Percentiles rank a stretch among this genome's conserved stretches.
These are phyloP conservation scores for Aspergillus coremiiformis DNA, from an alignment of 495 filamentous ascomycete genomes.

Conservation along the genomic window DNA sequence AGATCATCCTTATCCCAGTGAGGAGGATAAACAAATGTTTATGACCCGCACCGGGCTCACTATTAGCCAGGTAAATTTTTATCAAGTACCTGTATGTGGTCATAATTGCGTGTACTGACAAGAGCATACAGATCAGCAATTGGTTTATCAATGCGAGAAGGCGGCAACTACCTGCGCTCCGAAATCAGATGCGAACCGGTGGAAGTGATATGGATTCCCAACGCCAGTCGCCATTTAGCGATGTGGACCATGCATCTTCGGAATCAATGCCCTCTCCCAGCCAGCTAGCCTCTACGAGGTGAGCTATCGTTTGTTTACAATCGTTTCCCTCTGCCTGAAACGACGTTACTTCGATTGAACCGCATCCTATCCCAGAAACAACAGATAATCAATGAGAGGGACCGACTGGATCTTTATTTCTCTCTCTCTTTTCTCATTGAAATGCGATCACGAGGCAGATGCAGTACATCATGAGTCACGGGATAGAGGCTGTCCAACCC, in stretches of 20 bases:
- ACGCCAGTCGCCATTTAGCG: conserved; percentile 39
- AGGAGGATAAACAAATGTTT: conserved; percentile 82
- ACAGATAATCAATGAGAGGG: not conserved
- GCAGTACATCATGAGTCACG: conserved; percentile 21
- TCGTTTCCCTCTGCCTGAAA: not conserved
- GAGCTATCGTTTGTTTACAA: not conserved
- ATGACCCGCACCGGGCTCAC: conserved; percentile 68
- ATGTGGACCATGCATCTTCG: conserved; percentile 30
- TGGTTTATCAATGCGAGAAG: conserved; percentile 94
- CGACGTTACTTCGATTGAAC: not conserved
- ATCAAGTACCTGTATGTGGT: not conserved
- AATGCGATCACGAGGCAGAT: conserved; percentile 8
- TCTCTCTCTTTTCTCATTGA: not conserved
- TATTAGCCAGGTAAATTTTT: conserved; percentile 60
- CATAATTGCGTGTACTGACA: conserved; percentile 3
- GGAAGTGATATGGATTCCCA: conserved; percentile 28
- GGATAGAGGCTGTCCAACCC: conserved; percentile 15
- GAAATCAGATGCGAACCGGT: conserved; percentile 45
- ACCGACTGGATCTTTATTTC: not conserved
- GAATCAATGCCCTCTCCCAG: conserved; percentile 31
- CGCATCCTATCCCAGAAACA: not conserved
- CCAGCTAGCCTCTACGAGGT: conserved; percentile 7
- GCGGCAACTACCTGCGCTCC: conserved; percentile 62
- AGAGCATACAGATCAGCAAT: conserved; percentile 64
- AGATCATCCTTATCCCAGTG: conserved; percentile 77